Conservation (phyloP, 352 stramenopile species). For the Phytophthora hibernalis region DNA sequence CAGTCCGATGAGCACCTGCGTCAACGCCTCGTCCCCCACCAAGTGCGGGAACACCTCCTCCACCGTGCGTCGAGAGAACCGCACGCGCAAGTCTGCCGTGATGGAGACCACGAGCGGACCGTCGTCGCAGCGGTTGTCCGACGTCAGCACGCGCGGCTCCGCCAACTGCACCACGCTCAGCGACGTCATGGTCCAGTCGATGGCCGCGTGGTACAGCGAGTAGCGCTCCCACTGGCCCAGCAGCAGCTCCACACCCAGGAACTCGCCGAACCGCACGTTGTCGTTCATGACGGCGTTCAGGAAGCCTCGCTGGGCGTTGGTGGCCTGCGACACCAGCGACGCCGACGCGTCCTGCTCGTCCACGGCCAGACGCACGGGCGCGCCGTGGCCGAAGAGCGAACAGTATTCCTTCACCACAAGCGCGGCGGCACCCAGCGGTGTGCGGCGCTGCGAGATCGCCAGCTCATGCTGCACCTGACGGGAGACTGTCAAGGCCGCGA, state of each 20-base stretch:
- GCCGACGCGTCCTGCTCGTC: slow-evolving; percentile 22
- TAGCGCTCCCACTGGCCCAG: slow-evolving; percentile 60
- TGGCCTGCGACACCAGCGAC: slow-evolving; percentile 28
- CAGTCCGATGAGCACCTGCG: slow-evolving; percentile 44
- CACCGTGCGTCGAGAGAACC: slow-evolving; percentile 49
- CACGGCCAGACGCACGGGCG: slow-evolving; percentile 46
- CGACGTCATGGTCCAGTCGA: slow-evolving; percentile 47
- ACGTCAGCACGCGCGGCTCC: slow-evolving; percentile 1
- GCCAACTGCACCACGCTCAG: slow-evolving; percentile 37
- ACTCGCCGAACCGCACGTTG: slow-evolving; percentile 48
- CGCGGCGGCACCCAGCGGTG: slow-evolving; percentile 23
- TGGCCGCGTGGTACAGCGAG: slow-evolving; percentile 43
- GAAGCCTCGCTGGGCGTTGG: slow-evolving; percentile 36
- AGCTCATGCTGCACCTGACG: slow-evolving; percentile 35
- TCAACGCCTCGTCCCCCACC: slow-evolving; percentile 32
- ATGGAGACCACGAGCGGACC: slow-evolving; percentile 31
- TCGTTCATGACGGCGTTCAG: slow-evolving; percentile 46
- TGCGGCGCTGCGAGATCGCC: slow-evolving; percentile 23
- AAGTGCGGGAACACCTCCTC: slow-evolving; percentile 56
- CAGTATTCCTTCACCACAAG: slow-evolving; percentile 55
- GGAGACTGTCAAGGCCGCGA: slow-evolving; percentile 38
- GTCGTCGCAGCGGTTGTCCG: slow-evolving; percentile 39
- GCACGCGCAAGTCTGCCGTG: slow-evolving; percentile 37
- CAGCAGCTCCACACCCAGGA: slow-evolving; percentile 42
- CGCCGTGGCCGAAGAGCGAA: slow-evolving; percentile 48